Base-by-base conservation (phyloP, 176 grass and related monocot species). In the Hordeum marinum region DNA sequence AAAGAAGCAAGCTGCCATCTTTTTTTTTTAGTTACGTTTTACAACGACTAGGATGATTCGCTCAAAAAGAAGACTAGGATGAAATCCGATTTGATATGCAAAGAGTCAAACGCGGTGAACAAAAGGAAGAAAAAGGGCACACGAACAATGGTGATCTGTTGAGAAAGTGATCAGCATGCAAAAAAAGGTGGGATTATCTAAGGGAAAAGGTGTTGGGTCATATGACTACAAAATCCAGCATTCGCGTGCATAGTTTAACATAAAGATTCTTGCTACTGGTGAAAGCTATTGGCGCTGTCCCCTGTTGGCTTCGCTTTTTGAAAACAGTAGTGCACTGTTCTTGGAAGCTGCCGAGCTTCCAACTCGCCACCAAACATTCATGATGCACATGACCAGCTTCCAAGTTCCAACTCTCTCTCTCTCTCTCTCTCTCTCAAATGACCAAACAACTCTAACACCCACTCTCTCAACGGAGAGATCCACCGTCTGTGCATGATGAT, bases 261-360 rank as follows among this genome's bases (percentile, higher is more conserved):
- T 70, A 34, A 68, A 76, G 60, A 45, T 75, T 68, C 69, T 80
- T 5, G 69, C n/a, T 20, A 75, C 18, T 67, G 26, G 76, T 45
- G n/a, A 89, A 85, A 26, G 61, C 27, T 5, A 0, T 69, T 43
- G 87, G 27, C 82, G 42, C 81, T 43, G 87, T 75, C 24, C 42
- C 77, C 17, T 24, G 58, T 61, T 41, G 68, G 71, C 70, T 25
- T 25, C 26, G 68, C 31, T 66, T 79, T 82, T 77, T 72, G 78
- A 83, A 39, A 82, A 86, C 83, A 90, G 52, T 55, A 78, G 13
- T 52, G 83, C 72, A 41, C 62, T 85, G 83, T 86, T 65, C 42
- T 72, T 82, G 88, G 72, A 86, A 90, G 79, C 83, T 86, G 88
- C 70, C n/a, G 82, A 75, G 68, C 62, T 85, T 89, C 82, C 77